Evolutionary conservation across 2,329 filamentous ascomycete genomes (phyloP), one percentile per base, ranked within the genome.

Genomic region (Metarhizium humberi): DNA sequence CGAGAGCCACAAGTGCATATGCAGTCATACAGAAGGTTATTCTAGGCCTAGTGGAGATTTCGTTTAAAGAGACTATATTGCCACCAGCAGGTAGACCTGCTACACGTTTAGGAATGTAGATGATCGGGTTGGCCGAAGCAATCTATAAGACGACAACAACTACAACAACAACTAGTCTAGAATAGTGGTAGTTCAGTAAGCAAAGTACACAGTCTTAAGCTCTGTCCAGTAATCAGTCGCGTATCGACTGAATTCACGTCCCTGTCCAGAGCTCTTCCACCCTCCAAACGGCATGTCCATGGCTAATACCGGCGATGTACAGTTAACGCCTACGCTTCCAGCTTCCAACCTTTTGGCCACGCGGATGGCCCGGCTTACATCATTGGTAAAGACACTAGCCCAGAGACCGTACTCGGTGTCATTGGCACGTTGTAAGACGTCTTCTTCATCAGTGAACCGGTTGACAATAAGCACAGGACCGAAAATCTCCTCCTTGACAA

Each of bases 401-500:
- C 78, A 79, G 0, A 84, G 70, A 1, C 81, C 81, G 60, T 79
- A 82, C 2, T 72, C 75, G 1, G 76, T 78, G 58, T 81, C 60
- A 50, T 72, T 72, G 0, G 69, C 68, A 7, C 65, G 62, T 5
- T 48, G 53, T 1, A 73, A 51, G 0, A 67, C 70, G 45, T 72
- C 68, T 0, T 62, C 62, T 30, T 72, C 70, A 0, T 63, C 64
- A 20, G 61, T 61, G 54, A 73, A 71, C 70, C 58, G 75, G 53
- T 76, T 76, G 59, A 86, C 77, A 29, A 76, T 77, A 0, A 82
- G 78, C 4, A 87, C 82, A 0, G 84, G 82, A 0, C 84, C 83
- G 58, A 87, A 87, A 0, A 86, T 75, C 57, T 86, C 82, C 59
- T 86, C 81, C 20, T 77, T 75, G 67, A 78, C 79, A 52, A 85